These are phyloP conservation scores for Neospora caninum DNA, from an alignment of 169 alveolate species.

Conservation along the genomic window DNA sequence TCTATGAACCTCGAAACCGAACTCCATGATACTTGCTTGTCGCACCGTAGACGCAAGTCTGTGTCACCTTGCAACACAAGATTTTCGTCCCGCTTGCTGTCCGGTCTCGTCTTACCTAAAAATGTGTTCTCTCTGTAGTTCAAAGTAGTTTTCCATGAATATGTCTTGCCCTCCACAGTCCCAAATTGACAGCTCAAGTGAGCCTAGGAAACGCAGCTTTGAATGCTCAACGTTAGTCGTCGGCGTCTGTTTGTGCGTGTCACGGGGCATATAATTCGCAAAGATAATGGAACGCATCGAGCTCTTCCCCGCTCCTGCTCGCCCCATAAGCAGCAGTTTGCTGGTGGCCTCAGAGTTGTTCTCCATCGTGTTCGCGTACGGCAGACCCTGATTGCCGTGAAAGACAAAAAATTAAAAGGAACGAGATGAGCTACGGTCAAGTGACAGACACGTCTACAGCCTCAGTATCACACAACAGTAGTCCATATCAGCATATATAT, in stretches of 20 bases:
- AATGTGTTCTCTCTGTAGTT: conserved; percentile 90
- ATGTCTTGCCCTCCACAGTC: conserved; percentile 97
- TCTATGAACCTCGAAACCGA: too few relatives aligned
- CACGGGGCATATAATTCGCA: conserved; percentile 92
- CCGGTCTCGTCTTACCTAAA: conserved; percentile 56
- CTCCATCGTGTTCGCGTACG: too few relatives aligned
- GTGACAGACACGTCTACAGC: too few relatives aligned
- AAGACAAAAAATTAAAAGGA: too few relatives aligned
- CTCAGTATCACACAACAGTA: too few relatives aligned
- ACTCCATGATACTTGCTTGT: too few relatives aligned
- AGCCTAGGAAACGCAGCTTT: conserved; percentile 91
- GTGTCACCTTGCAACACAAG: neutral
- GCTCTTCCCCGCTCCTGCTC: conserved; percentile 93
- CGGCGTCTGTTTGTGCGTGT: conserved; percentile 82
- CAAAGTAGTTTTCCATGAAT: conserved; percentile 93
- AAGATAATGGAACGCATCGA: conserved; percentile 95
- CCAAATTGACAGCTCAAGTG: conserved; percentile 89
- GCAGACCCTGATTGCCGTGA: too few relatives aligned
- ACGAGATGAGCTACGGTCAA: too few relatives aligned
- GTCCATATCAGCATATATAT: too few relatives aligned
- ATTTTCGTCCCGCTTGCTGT: neutral
- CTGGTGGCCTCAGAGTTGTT: neutral
- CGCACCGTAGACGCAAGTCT: neutral
- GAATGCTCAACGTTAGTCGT: conserved; percentile 81
- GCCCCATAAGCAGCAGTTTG: conserved; percentile 92